These are phyloP conservation scores for Ceratonia siliqua DNA, from an alignment of 306 rosid species.

Conservation along the genomic window DNA sequence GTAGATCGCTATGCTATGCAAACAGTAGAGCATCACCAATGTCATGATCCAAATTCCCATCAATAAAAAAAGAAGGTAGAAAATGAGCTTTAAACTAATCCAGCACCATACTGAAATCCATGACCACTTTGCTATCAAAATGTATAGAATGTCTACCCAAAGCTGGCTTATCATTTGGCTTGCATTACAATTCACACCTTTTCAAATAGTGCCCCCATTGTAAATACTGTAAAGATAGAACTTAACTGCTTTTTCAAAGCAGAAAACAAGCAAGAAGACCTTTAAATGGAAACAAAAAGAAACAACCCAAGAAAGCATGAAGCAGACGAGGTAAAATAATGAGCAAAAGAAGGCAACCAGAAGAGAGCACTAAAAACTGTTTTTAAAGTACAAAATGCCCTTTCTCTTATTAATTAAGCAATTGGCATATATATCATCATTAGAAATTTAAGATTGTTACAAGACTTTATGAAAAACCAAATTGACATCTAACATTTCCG, in stretches of 20 bases:
- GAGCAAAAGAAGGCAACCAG: neutral
- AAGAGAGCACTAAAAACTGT: neutral
- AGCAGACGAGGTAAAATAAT: neutral
- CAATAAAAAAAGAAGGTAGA: neutral
- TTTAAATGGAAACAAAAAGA: neutral
- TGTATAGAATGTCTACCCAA: neutral
- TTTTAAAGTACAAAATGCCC: neutral
- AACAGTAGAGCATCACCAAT: neutral
- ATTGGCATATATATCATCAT: neutral
- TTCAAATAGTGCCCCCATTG: neutral
- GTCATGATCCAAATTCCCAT: neutral
- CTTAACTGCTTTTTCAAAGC: neutral
- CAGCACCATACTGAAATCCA: conserved; percentile 2
- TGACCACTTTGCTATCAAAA: conserved; percentile 7
- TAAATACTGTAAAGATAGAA: neutral
- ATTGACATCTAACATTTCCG: neutral
- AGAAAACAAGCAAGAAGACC: neutral
- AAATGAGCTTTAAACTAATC: neutral
- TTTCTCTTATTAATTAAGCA: neutral
- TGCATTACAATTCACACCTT: conserved; percentile 9
- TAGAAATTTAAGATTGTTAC: neutral
- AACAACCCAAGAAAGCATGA: neutral
- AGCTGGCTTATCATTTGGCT: neutral
- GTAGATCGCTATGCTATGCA: neutral
- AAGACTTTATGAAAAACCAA: neutral